Base-by-base conservation (phyloP, 257 asterid genomes). In the Solanum ossicruentum region DNA sequence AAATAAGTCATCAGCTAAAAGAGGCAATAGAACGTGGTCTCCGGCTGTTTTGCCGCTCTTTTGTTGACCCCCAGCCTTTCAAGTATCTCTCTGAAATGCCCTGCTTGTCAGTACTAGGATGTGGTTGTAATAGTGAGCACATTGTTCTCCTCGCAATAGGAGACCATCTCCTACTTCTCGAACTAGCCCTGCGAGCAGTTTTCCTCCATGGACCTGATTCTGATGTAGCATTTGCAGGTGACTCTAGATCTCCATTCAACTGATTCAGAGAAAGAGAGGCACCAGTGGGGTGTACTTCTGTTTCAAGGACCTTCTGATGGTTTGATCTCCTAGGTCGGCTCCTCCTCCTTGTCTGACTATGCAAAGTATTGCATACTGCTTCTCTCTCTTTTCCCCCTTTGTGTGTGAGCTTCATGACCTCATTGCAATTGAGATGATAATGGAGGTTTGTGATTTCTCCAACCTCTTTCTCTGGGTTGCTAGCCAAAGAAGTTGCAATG, bases 41-140 rank as follows among this genome's bases (percentile, higher is more conserved):
- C 32, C 84, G 86, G 28, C 87, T 89, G 55, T 86, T 90, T 85
- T 84, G 89, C 12, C 97, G 88, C 75, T 87, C 90, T 84, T 83
- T 89, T 21, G 73, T 87, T 82, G 80, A 75, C 84, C 97, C 97
- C 97, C 97, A 88, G 20, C 57, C 85, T 43, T 61, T 47, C 11
- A 36, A 89, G 58, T 84, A 86, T 49, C 81, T 51, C 84, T 87
- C 87, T 72, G 86, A 28, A 47, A 79, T 84, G n/a, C 88, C 86
- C 13, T 82, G 86, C 75, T 86, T 87, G 45, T 81, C 77, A 20
- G 78, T 65, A 36, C 70, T 54, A 41, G 69, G 41, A 5, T 86
- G 89, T 86, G 87, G 89, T 88, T 86, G 88, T 85, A 87, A 20
- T n/a, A 82, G 67, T 41, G 89, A 89, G 85, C 89, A 83, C 65